phyloP scores from a whole-genome alignment of 225 moss, liverwort and hornwort species.

The Climacium dendroides region DNA sequence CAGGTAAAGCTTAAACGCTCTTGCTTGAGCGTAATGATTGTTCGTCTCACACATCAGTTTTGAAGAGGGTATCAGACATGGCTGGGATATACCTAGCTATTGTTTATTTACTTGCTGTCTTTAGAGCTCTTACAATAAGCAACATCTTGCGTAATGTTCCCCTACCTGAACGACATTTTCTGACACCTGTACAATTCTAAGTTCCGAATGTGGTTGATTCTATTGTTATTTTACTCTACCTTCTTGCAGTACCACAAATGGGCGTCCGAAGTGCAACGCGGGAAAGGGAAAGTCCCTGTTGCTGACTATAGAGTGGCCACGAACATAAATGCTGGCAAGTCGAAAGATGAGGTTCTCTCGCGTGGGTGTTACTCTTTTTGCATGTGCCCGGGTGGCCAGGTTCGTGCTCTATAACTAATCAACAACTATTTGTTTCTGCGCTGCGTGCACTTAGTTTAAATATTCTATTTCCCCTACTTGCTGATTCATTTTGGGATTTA shows the following conservation, averaged over 20 bases:
- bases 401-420: not conserved
- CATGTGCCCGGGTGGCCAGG: slow-evolving; percentile 99
- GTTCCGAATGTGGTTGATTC: not conserved
- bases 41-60: not conserved
- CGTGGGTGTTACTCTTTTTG: slow-evolving; percentile 97
- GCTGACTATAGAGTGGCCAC: slow-evolving; percentile 77
- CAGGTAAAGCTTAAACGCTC: slow-evolving; percentile 37
- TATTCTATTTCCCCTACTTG: not conserved
- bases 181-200: not conserved
- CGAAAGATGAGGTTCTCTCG: slow-evolving; percentile 1
- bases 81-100: not conserved
- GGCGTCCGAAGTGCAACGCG: slow-evolving; percentile 77
- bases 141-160: not conserved
- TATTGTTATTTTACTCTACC: not conserved
- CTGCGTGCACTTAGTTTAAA: not conserved
- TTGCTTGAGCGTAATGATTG: not conserved
- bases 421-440: not conserved
- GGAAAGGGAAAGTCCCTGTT: slow-evolving; percentile 90
- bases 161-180: not conserved
- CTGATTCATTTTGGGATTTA: not conserved
- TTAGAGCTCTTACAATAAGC: not conserved
- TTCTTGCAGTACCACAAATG: slow-evolving; percentile 76
- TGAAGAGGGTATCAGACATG: not conserved
- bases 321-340: slow-evolving; percentile 13
- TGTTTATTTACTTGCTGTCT: not conserved